Evolutionary conservation across 2,329 filamentous ascomycete species (phyloP).

Genomic region (Penicillium verrucosum): DNA sequence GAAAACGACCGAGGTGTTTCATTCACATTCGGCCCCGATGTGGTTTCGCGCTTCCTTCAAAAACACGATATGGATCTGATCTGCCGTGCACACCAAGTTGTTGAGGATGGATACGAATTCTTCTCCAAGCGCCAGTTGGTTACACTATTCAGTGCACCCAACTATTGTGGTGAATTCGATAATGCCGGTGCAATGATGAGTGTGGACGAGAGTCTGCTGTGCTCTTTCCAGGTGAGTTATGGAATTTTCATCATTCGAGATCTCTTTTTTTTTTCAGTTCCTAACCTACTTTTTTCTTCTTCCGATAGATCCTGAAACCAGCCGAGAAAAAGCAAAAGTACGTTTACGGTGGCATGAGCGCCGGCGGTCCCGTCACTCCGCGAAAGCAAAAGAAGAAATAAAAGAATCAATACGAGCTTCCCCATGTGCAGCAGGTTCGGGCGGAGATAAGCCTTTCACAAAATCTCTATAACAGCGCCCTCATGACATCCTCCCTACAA

Average conservation of each 20-base stretch:
- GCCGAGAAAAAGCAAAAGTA: slow-evolving; percentile 99
- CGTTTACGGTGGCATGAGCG: slow-evolving; percentile 71
- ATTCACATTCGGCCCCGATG: slow-evolving; percentile 96
- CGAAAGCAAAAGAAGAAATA: slow-evolving; percentile 69
- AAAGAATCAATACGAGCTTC: slow-evolving; percentile 68
- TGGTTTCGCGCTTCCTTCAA: slow-evolving; percentile 94
- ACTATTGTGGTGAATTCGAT: slow-evolving; percentile 99
- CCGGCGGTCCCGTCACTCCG: slow-evolving; percentile 67
- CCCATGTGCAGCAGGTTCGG: slow-evolving; percentile 83
- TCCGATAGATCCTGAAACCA: slow-evolving; percentile 84
- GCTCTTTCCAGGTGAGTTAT: slow-evolving; percentile 85
- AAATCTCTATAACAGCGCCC: slow-evolving; percentile 27
- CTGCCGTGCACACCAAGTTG: slow-evolving; percentile 96
- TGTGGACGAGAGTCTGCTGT: slow-evolving; percentile 95
- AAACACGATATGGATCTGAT: slow-evolving; percentile 99
- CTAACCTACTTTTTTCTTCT: slow-evolving; percentile 12
- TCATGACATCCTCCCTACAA: slow-evolving; percentile 27
- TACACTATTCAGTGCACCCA: slow-evolving; percentile 94
- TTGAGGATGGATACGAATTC: slow-evolving; percentile 99
- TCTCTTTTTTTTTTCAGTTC: neutral
- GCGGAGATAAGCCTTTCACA: slow-evolving; percentile 67
- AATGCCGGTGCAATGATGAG: slow-evolving; percentile 99
- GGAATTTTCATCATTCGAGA: neutral
- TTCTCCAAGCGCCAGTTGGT: slow-evolving; percentile 98
- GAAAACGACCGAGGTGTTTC: slow-evolving; percentile 98